Evolutionary conservation across 1,139 yeast genomes (phyloP), one percentile per base, ranked within the genome.

Genomic region (Sugiyamaella pinicola): DNA sequence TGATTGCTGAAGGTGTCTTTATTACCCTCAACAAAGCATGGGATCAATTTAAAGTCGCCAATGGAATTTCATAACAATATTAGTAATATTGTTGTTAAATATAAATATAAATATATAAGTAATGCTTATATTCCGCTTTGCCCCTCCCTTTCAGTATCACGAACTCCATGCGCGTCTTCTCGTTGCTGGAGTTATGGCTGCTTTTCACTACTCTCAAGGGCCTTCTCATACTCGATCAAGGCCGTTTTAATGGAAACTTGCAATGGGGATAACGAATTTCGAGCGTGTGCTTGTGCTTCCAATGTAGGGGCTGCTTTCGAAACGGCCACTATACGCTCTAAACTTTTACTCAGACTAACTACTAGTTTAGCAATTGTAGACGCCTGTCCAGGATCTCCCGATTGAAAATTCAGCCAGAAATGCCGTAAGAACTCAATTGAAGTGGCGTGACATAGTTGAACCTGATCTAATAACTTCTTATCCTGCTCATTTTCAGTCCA

Each of bases 1-100:
- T 91, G 85, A 75, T 91, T 49, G 95, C 98, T 29, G 93, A 90
- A 63, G 83, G 84, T 8, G 95, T 93, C 0, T 95, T 95, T 65
- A 86, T 90, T 43, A 77, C 83, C 0, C 74, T 95, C 59, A 91
- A 91, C 68, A 80, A 82, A 61, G 91, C 98, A 1, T 95, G 99
- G 99, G 99, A 91, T 60, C 74, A 70, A 24, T 93, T 91, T 71
- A 89, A 86, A 66, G 73, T 68, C 45, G 77, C 78, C 47, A 84
- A 84, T 62, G 74, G 75, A 29, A 67, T 81, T 51, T 66, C 64
- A 42, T 75, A 55, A 55, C 28, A 47, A 18, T 28, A 18, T 22
- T n/a, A 17, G 21, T 19, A n/a, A 17, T 34, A 29, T 7, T 35
- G 13, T 19, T 31, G 7, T n/a, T 37, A 37, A 37, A 34, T 34